A percentile compares a stretch with the other conserved stretches of the same genome.
Evolutionary conservation across 495 filamentous ascomycete species (phyloP).

Genomic region (Penicillium taxi): DNA sequence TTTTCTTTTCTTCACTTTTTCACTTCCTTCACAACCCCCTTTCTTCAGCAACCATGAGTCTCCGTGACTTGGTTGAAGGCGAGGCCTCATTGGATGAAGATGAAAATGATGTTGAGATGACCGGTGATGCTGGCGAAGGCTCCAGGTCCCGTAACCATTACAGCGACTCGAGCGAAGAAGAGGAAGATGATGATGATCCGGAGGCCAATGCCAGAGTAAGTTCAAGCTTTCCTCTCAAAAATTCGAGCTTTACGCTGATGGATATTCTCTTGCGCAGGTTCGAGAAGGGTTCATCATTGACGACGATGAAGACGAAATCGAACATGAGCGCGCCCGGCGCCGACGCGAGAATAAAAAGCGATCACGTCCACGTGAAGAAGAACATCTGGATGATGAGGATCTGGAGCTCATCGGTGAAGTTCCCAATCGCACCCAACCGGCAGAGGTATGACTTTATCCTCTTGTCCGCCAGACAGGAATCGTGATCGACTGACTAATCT

Average conservation of each 20-base stretch:
- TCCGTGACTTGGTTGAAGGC: slow-evolving; percentile 70
- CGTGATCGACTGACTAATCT: too few relatives aligned
- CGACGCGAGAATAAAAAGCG: slow-evolving; percentile 52
- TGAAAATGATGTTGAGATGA: slow-evolving; percentile 83
- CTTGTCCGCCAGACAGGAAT: not conserved
- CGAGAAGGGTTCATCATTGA: slow-evolving; percentile 95
- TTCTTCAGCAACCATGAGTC: slow-evolving; percentile 51
- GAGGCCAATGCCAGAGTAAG: slow-evolving; percentile 56
- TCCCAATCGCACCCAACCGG: slow-evolving; percentile 60
- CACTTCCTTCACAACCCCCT: slow-evolving; percentile 12
- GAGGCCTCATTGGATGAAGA: slow-evolving; percentile 82
- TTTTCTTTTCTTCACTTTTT: slow-evolving; percentile 1
- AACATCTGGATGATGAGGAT: slow-evolving; percentile 89
- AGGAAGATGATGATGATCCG: slow-evolving; percentile 90
- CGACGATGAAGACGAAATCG: slow-evolving; percentile 88
- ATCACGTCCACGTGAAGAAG: slow-evolving; percentile 60
- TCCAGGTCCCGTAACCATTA: slow-evolving; percentile 34
- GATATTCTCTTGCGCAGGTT: slow-evolving; percentile 44
- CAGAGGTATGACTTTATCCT: slow-evolving; percentile 46
- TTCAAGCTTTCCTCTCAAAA: slow-evolving; percentile 5
- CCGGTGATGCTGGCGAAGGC: slow-evolving; percentile 53
- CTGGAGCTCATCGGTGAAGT: slow-evolving; percentile 84
- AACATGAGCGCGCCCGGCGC: slow-evolving; percentile 56
- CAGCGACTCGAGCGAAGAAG: slow-evolving; percentile 89
- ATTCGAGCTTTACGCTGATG: not conserved